phyloP scores from a whole-genome alignment of 108 stramenopile species.

The Nitzschia putrida region DNA sequence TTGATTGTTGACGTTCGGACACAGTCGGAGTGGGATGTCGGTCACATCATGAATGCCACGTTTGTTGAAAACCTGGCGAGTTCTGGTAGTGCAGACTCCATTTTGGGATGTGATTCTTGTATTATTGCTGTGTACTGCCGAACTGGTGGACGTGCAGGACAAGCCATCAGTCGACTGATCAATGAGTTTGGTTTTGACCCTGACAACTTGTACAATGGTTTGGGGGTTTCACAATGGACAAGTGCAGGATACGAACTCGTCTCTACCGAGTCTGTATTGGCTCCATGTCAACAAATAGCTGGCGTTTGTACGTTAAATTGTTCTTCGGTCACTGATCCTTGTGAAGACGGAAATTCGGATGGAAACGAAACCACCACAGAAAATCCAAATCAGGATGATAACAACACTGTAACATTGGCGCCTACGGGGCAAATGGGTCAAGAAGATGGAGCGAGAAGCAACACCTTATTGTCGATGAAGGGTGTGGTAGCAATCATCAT shows the following conservation, averaged over 20 bases:
- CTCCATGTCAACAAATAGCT: neutral
- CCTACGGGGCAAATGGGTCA: too few species aligned
- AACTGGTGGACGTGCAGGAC: conserved; percentile 21
- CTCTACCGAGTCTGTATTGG: neutral
- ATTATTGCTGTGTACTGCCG: conserved; percentile 31
- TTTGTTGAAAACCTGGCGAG: conserved; percentile 16
- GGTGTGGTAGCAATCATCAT: too few species aligned
- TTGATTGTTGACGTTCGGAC: conserved; percentile 36
- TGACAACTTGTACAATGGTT: conserved; percentile 28
- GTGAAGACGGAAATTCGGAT: too few species aligned
- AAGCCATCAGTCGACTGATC: conserved; percentile 21
- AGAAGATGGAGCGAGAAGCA: too few species aligned
- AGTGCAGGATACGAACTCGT: conserved; percentile 19
- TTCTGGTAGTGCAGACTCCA: neutral
- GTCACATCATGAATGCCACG: conserved; percentile 36
- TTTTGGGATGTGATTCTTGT: conserved; percentile 14
- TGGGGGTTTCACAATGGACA: conserved; percentile 29
- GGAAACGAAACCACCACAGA: too few species aligned
- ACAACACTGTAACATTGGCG: too few species aligned
- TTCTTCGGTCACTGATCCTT: too few species aligned
- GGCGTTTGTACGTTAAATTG: neutral
- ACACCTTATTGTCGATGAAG: too few species aligned
- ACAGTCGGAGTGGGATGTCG: conserved; percentile 27
- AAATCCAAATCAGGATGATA: too few species aligned
- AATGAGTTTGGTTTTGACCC: conserved; percentile 21